Evolutionary conservation across 140 eudicot species (phyloP).

Genomic region (Erigeron philadelphicus): DNA sequence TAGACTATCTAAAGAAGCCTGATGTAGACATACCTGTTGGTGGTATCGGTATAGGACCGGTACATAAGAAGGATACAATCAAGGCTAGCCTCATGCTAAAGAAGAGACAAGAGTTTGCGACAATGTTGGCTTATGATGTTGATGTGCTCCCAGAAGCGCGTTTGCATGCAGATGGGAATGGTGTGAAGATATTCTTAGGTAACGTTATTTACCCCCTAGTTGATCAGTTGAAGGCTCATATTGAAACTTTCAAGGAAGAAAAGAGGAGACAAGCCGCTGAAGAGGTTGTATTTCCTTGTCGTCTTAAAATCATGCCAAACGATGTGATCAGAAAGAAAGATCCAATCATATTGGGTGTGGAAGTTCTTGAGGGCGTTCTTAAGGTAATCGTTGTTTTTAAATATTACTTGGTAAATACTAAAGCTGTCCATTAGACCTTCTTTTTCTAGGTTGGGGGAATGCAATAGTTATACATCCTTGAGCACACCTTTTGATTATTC

Average conservation of each 20-base stretch:
- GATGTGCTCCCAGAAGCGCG: slow-evolving; percentile 80
- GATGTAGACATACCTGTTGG: slow-evolving; percentile 83
- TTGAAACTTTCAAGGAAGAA: slow-evolving; percentile 78
- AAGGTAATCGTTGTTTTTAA: slow-evolving; percentile 40
- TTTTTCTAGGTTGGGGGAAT: background rate
- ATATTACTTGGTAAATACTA: background rate
- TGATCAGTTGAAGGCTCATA: slow-evolving; percentile 83
- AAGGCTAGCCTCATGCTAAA: slow-evolving; percentile 84
- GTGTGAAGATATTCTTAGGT: slow-evolving; percentile 68
- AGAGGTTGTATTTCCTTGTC: slow-evolving; percentile 80
- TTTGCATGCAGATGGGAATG: slow-evolving; percentile 69
- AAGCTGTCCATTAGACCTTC: background rate
- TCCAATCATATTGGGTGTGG: slow-evolving; percentile 81
- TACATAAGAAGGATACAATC: slow-evolving; percentile 86
- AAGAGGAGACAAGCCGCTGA: slow-evolving; percentile 76
- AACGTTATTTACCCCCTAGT: slow-evolving; percentile 72
- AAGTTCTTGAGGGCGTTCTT: slow-evolving; percentile 63
- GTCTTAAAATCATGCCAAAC: slow-evolving; percentile 63
- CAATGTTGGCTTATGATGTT: slow-evolving; percentile 83
- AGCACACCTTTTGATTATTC: background rate
- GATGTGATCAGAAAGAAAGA: slow-evolving; percentile 77
- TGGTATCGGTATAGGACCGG: slow-evolving; percentile 84
- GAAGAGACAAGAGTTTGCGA: slow-evolving; percentile 69
- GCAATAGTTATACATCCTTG: background rate
- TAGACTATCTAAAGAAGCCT: slow-evolving; percentile 69